Conservation (phyloP, 2,329 filamentous ascomycete genomes). For the Colletotrichum sp. region DNA sequence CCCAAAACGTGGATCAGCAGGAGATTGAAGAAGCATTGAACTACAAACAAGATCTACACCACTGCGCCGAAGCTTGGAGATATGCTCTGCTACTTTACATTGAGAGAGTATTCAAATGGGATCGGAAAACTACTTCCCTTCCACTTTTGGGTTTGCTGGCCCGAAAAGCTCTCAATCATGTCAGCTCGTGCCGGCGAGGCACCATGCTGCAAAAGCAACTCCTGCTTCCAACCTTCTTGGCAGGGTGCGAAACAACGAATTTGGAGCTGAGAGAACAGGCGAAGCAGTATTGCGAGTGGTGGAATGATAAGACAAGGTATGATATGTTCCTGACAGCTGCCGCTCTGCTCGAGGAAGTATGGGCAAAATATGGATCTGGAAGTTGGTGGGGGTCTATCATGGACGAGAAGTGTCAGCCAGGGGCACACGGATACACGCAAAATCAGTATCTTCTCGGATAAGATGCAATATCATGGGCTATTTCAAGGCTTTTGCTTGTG, state of each 20-base stretch:
- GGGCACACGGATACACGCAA: not conserved
- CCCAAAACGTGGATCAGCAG: not conserved
- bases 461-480: not conserved
- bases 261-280: constrained; percentile 26
- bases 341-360: constrained; percentile 25
- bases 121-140: not conserved
- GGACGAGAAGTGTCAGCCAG: not conserved
- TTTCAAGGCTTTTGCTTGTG: not conserved
- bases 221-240: constrained; percentile 39
- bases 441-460: not conserved
- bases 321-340: constrained; percentile 31
- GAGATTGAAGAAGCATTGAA: constrained; percentile 7
- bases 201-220: constrained; percentile 39
- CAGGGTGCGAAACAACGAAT: constrained; percentile 33
- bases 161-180: constrained; percentile 33
- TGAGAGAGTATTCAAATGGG: constrained; percentile 31
- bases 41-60: constrained; percentile 30
- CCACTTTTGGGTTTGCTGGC: constrained; percentile 26
- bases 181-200: constrained; percentile 31
- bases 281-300: constrained; percentile 33
- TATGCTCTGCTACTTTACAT: constrained; percentile 37
- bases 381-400: not conserved
- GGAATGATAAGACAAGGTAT: constrained; percentile 34
- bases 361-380: not conserved
- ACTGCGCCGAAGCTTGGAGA: constrained; percentile 39